A percentile compares a stretch with the other conserved stretches of the same genome.
Evolutionary conservation across 2,329 filamentous ascomycete genomes (phyloP).

Genomic region (Phoma sp.): DNA sequence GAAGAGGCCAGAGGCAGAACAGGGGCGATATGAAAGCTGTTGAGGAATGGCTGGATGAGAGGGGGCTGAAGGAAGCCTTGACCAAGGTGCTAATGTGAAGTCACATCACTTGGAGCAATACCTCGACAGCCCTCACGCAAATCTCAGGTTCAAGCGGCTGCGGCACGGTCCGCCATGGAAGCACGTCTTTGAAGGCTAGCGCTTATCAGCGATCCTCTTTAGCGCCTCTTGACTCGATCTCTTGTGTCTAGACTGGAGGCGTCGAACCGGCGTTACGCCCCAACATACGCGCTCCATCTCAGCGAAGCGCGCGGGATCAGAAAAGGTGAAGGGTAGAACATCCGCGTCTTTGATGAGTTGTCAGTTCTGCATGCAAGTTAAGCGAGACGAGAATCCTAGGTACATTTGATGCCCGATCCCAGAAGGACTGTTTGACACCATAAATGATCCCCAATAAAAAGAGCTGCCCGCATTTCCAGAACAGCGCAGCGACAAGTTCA

Average conservation of each 20-base stretch:
- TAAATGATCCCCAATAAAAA: neutral
- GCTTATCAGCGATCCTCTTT: too few relatives aligned
- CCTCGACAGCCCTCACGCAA: neutral
- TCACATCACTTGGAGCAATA: neutral
- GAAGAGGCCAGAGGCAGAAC: conserved; percentile 58
- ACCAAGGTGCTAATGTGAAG: conserved; percentile 49
- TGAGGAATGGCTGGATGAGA: conserved; percentile 57
- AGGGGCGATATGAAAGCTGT: conserved; percentile 61
- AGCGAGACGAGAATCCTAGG: too few relatives aligned
- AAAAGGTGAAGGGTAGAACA: neutral
- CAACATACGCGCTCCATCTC: neutral
- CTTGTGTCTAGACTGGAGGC: neutral
- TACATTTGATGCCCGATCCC: neutral
- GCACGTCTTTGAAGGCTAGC: too few relatives aligned
- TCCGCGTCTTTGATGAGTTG: neutral
- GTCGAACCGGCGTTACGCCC: neutral
- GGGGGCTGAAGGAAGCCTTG: conserved; percentile 55
- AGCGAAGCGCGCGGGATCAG: neutral
- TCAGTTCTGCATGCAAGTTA: neutral
- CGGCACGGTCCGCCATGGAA: too few relatives aligned
- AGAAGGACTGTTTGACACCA: neutral
- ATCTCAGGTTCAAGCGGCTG: too few relatives aligned
- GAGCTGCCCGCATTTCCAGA: neutral
- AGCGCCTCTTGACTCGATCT: neutral
- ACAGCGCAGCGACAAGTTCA: too few relatives aligned